A percentile compares a stretch with the other conserved stretches of the same genome.
phyloP scores from a whole-genome alignment of 176 grass and related monocot species.

The Bonia amplexicaulis region DNA sequence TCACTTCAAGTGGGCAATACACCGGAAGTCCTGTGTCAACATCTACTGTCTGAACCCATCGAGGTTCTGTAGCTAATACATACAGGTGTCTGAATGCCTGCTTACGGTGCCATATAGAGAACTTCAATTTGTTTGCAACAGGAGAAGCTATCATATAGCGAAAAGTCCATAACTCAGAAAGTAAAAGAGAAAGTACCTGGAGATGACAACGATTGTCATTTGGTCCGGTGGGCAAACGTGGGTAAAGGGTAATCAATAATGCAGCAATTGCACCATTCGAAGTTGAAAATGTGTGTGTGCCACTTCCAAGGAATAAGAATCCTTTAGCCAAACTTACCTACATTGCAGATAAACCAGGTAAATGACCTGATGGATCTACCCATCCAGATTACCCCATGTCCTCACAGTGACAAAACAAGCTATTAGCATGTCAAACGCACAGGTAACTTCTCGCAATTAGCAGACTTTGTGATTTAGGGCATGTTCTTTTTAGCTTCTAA shows the following conservation, averaged over 20 bases:
- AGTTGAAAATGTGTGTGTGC: constrained; percentile 92
- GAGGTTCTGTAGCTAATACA: constrained; percentile 77
- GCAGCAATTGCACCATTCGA: constrained; percentile 84
- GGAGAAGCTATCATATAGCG: not conserved
- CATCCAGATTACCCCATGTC: not conserved
- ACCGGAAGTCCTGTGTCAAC: constrained; percentile 86
- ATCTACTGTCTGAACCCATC: constrained; percentile 87
- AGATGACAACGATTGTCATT: constrained; percentile 98
- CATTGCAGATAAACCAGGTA: constrained; percentile 14
- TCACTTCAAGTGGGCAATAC: constrained; percentile 92
- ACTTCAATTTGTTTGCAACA: constrained; percentile 30
- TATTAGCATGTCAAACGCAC: not conserved
- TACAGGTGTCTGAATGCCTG: constrained; percentile 95
- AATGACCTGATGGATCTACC: not conserved
- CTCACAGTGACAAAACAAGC: constrained; percentile 19
- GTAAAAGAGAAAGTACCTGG: constrained; percentile 50
- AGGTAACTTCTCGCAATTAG: not conserved
- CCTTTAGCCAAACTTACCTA: constrained; percentile 89
- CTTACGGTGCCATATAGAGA: constrained; percentile 18
- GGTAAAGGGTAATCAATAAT: constrained; percentile 80
- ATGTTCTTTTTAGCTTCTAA: too few species aligned
- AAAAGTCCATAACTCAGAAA: constrained; percentile 10
- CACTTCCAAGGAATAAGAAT: constrained; percentile 93
- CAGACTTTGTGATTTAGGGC: constrained; percentile 9
- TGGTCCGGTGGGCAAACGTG: constrained; percentile 89